Evolutionary conservation across 495 filamentous ascomycete genomes (phyloP), one percentile per base, ranked within the genome.

Genomic region (Lentithecium fluviatile): DNA sequence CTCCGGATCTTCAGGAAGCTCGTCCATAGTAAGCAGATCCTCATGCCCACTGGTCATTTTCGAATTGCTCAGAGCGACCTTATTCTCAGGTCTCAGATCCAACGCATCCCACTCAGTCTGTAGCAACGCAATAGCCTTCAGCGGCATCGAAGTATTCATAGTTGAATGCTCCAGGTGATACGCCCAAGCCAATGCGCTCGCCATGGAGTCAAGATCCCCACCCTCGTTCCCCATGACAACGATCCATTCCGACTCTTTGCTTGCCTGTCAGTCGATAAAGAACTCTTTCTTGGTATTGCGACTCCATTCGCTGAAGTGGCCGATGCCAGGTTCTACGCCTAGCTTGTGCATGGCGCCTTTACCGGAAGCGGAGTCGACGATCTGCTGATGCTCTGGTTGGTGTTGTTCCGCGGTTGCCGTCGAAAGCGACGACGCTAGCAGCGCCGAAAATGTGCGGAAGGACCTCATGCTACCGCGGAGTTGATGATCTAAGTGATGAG

Each of bases 261-360:
- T 50, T 1, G 46, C 52, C 46, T 70, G 68, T 64, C 68, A 70
- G 34, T 70, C 68, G 13, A 64, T 52, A 34, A 66, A 49, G 34
- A 70, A 70, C 24, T 67, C 45, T 45, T 65, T 67, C 54, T 70
- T 70, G 29, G 52, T 63, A 15, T 48, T 37, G 5, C 68, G 64
- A 45, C 56, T 58, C 68, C 68, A 70, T 51, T 70, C 64, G 49
- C 51, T 58, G 49, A 70, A 70, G 54, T 70, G 68, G 20, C 68
- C 68, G 1, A 67, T 64, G 10, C 68, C 68, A 2, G 36, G 36
- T 38, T 38, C 36, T 38, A 32, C 29, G 10, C 29, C 29, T 32
- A 32, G 29, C 10, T 32, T 32, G 3, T 32, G 29, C 29, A 32
- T 32, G 10, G 29, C 29, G 29, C 29, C 10, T 32, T 32, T 32